Percentiles rank a stretch among this genome's conserved stretches.
phyloP scores from a whole-genome alignment of 768 basidiomycete genomes.

The Auricularia auricula-judae region DNA sequence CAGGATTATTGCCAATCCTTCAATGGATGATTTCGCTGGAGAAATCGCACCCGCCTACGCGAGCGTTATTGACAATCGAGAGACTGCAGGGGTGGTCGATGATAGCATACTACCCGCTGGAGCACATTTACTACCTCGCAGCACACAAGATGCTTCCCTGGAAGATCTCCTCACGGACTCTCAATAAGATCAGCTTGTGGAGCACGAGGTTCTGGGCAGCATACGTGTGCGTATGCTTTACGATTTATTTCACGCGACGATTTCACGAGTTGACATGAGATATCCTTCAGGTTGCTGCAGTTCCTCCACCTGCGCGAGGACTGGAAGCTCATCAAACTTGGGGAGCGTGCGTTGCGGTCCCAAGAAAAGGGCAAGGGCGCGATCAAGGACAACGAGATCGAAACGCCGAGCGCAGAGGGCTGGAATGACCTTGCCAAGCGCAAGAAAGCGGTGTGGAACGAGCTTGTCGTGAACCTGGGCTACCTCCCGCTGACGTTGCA shows the following conservation, averaged over 20 bases:
- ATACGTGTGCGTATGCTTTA: constrained; percentile 35
- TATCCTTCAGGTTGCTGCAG: constrained; percentile 37
- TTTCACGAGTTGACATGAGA: not conserved
- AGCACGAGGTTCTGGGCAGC: constrained; percentile 74
- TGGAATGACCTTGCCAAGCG: constrained; percentile 39
- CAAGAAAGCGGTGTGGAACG: constrained; percentile 62
- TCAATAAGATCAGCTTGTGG: constrained; percentile 52
- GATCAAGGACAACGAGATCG: constrained; percentile 29
- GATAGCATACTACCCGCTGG: constrained; percentile 70
- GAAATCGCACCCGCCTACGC: constrained; percentile 58
- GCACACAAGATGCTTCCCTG: constrained; percentile 51
- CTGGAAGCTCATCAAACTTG: constrained; percentile 41
- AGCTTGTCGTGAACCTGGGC: constrained; percentile 57
- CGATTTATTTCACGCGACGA: not conserved
- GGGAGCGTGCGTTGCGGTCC: constrained; percentile 39
- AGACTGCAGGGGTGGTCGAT: constrained; percentile 67
- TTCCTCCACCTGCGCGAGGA: constrained; percentile 65
- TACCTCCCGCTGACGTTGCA: constrained; percentile 80
- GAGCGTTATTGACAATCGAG: constrained; percentile 61
- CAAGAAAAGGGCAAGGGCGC: constrained; percentile 32
- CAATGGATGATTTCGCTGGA: constrained; percentile 74
- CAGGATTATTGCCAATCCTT: constrained; percentile 42
- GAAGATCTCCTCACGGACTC: constrained; percentile 30
- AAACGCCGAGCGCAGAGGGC: not conserved
- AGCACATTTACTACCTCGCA: constrained; percentile 63